These are phyloP conservation scores for Russula sp. DNA, from an alignment of 768 basidiomycete species.

Conservation along the genomic window DNA sequence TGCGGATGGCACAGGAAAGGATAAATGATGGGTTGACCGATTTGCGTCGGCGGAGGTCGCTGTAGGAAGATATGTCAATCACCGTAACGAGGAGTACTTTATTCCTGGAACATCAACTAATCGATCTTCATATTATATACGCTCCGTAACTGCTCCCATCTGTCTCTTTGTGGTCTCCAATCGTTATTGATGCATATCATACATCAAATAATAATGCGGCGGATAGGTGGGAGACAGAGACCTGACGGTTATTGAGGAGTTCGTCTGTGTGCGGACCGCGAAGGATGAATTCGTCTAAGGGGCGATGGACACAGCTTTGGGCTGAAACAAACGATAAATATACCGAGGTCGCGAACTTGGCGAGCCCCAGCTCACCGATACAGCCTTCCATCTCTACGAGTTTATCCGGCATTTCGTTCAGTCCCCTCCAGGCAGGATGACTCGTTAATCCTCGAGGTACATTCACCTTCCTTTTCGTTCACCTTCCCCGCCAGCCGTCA, in stretches of 20 bases:
- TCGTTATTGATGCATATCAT: constrained; percentile 16
- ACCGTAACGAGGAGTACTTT: constrained; percentile 21
- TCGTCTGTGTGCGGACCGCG: constrained; percentile 38
- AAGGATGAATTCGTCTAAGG: constrained; percentile 51
- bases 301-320: constrained; percentile 41
- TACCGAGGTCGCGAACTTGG: constrained; percentile 59
- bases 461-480: constrained; percentile 50
- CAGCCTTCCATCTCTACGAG: constrained; percentile 71
- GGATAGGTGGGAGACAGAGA: constrained; percentile 17
- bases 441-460: constrained; percentile 24
- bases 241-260: constrained; percentile 39
- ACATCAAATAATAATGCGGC: constrained; percentile 12
- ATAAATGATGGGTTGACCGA: constrained; percentile 54
- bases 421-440: constrained; percentile 40
- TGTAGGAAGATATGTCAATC: constrained; percentile 15
- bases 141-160: constrained; percentile 18
- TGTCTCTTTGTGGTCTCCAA: constrained; percentile 21
- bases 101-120: constrained; percentile 20
- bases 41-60: constrained; percentile 48
- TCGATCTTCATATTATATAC: constrained; percentile 14
- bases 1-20: constrained; percentile 43
- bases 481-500: constrained; percentile 85
- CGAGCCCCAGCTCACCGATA: constrained; percentile 73
- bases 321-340: constrained; percentile 50
- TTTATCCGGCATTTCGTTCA: constrained; percentile 58